Percentiles rank a stretch among this genome's conserved stretches.
These are phyloP conservation scores for Leccinum olivaceopallidum DNA, from an alignment of 768 basidiomycete genomes.

Conservation along the genomic window DNA sequence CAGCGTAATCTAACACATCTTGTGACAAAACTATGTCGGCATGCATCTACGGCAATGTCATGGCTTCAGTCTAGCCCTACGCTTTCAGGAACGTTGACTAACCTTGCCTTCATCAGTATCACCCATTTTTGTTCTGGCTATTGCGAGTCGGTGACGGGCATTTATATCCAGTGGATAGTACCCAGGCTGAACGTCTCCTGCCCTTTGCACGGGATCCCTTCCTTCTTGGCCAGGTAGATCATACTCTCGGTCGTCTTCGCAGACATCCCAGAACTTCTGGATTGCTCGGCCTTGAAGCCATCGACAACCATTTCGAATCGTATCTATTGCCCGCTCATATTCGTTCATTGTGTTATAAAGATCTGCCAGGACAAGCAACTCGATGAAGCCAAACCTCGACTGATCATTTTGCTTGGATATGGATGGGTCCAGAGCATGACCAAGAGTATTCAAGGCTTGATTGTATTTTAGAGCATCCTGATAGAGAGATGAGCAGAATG, in stretches of 20 bases:
- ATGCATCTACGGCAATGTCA: slow-evolving; percentile 56
- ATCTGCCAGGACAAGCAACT: slow-evolving; percentile 85
- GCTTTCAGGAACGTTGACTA: neutral
- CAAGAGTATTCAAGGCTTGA: slow-evolving; percentile 40
- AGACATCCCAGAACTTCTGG: slow-evolving; percentile 77
- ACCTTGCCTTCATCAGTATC: slow-evolving; percentile 84
- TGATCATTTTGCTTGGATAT: slow-evolving; percentile 12
- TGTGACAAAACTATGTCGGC: slow-evolving; percentile 67
- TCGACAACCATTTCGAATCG: slow-evolving; percentile 73
- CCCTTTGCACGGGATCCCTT: slow-evolving; percentile 33
- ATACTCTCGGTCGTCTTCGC: slow-evolving; percentile 89
- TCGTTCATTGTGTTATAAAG: slow-evolving; percentile 72
- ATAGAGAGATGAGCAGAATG: slow-evolving; percentile 64
- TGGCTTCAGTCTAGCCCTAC: neutral
- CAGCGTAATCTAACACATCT: slow-evolving; percentile 75
- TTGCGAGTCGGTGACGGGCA: slow-evolving; percentile 79
- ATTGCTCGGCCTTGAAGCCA: slow-evolving; percentile 88
- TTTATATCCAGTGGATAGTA: slow-evolving; percentile 45
- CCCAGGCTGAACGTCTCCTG: slow-evolving; percentile 54
- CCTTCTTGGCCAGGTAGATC: slow-evolving; percentile 59
- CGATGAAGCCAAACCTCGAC: slow-evolving; percentile 39
- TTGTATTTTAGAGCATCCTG: slow-evolving; percentile 75
- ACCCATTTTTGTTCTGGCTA: slow-evolving; percentile 79
- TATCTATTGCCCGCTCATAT: slow-evolving; percentile 63
- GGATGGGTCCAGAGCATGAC: slow-evolving; percentile 39